Evolutionary conservation across 1,139 yeast genomes (phyloP).

Genomic region (Diutina ranongensis): DNA sequence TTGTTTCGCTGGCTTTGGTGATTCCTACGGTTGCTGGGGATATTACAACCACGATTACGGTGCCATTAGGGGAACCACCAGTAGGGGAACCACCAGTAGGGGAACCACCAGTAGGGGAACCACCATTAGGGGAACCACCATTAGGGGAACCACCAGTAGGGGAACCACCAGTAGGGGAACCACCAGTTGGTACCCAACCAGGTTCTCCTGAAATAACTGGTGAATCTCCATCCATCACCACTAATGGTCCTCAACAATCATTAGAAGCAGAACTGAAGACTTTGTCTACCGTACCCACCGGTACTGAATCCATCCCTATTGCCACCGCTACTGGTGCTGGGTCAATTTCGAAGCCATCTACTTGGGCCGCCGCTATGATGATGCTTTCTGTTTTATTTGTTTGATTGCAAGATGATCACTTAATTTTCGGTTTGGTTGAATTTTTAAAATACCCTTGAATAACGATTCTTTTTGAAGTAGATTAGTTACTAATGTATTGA

Average conservation of each 20-base stretch:
- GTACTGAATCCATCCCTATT: not conserved
- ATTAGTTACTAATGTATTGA: not conserved
- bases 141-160: not conserved
- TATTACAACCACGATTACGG: not conserved
- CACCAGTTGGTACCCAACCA: not conserved
- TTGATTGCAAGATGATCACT: not conserved
- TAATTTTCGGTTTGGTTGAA: not conserved
- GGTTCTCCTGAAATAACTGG: not conserved
- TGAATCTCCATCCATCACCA: not conserved
- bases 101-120: not conserved
- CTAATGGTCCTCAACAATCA: not conserved
- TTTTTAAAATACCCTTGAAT: not conserved
- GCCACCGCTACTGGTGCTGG: not conserved
- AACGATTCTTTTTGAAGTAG: not conserved
- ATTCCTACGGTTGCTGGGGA: not conserved
- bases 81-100: not conserved
- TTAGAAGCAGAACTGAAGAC: not conserved
- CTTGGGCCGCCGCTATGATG: not conserved
- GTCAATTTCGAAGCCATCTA: not conserved
- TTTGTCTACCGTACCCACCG: not conserved
- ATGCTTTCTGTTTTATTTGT: not conserved
- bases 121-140: no score
- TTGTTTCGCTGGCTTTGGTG: not conserved
- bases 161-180: not conserved
- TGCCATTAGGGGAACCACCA: not conserved